Evolutionary conservation across 768 basidiomycete species (phyloP).

Genomic region (Serendipita indica): DNA sequence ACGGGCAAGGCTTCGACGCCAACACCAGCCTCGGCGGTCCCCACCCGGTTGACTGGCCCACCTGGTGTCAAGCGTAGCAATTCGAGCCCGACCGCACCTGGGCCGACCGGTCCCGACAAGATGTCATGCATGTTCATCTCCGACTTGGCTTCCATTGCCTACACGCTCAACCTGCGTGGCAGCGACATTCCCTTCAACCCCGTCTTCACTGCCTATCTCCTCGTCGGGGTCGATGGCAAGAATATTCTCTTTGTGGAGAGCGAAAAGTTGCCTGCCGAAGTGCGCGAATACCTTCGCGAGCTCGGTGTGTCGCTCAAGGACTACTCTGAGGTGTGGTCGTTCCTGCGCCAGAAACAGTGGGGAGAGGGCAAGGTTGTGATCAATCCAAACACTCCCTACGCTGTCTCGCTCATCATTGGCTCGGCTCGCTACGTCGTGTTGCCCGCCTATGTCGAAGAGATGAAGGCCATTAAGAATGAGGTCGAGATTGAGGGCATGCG

Average conservation of each 20-base stretch:
- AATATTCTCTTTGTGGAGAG: slow-evolving; percentile 60
- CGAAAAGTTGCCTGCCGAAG: slow-evolving; percentile 44
- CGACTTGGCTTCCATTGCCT: slow-evolving; percentile 63
- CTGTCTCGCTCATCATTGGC: slow-evolving; percentile 73
- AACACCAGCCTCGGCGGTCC: slow-evolving; percentile 10
- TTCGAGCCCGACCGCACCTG: not conserved
- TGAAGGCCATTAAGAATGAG: slow-evolving; percentile 81
- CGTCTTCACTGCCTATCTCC: slow-evolving; percentile 78
- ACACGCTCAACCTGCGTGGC: slow-evolving; percentile 77
- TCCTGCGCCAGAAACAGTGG: slow-evolving; percentile 59
- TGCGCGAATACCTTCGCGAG: slow-evolving; percentile 39
- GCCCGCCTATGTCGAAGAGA: slow-evolving; percentile 53
- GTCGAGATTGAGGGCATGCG: slow-evolving; percentile 71
- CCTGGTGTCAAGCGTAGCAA: slow-evolving; percentile 3
- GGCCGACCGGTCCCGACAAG: slow-evolving; percentile 42
- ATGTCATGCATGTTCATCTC: slow-evolving; percentile 56
- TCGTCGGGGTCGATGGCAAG: slow-evolving; percentile 40
- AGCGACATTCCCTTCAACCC: slow-evolving; percentile 86
- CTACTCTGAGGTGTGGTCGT: slow-evolving; percentile 70
- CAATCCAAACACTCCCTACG: slow-evolving; percentile 60
- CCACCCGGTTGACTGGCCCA: slow-evolving; percentile 9
- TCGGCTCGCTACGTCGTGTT: slow-evolving; percentile 64
- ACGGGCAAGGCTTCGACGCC: not conserved
- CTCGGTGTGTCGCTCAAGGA: slow-evolving; percentile 43
- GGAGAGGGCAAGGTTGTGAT: slow-evolving; percentile 70